Percentiles rank a stretch among this genome's conserved stretches.
Conservation (phyloP, 768 basidiomycete genomes). For the Hericium alpestre region DNA sequence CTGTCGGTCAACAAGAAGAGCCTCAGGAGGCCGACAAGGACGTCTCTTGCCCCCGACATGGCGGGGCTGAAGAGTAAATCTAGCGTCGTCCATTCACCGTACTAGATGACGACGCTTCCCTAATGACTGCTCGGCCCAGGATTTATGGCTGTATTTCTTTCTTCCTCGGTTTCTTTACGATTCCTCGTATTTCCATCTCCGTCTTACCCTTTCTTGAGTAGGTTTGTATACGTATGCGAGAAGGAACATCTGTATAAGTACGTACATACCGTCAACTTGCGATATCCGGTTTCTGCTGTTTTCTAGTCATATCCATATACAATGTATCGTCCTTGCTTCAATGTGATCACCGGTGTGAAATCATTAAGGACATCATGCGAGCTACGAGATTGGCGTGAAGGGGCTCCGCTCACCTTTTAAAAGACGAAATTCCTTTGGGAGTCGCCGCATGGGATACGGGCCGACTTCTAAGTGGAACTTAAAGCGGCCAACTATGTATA, state of each 20-base stretch:
- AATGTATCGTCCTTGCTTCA: neutral
- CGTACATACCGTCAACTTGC: neutral
- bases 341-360: too few species aligned
- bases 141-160: neutral
- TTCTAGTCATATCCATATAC: neutral
- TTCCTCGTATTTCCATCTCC: too few species aligned
- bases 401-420: too few species aligned
- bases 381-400: too few species aligned
- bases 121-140: too few species aligned
- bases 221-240: too few species aligned
- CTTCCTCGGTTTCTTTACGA: neutral
- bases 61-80: slow-evolving; percentile 7
- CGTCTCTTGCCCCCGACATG: slow-evolving; percentile 48
- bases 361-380: too few species aligned
- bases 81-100: slow-evolving; percentile 12
- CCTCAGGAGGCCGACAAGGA: slow-evolving; percentile 71
- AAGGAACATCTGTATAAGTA: neutral
- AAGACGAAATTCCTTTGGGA: too few species aligned
- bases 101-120: neutral
- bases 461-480: too few species aligned
- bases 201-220: too few species aligned
- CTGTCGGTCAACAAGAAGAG: slow-evolving; percentile 90
- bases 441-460: too few species aligned
- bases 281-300: neutral
- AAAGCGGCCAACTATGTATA: too few species aligned